Evolutionary conservation across 768 basidiomycete species (phyloP).

Genomic region (Agrocybe pediades): DNA sequence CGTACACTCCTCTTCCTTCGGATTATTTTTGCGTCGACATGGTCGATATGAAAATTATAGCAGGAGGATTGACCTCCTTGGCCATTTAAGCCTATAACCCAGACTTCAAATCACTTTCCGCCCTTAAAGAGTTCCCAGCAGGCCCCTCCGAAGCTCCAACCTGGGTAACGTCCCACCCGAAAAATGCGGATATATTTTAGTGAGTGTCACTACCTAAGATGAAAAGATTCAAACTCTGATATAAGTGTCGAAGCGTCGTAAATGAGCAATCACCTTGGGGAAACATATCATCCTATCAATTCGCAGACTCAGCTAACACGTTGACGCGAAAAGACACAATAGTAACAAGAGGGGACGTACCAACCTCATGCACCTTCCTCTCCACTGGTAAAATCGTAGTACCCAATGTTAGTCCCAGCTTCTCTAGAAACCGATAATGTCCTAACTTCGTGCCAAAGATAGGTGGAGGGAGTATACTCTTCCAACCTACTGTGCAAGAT

Average conservation of each 20-base stretch:
- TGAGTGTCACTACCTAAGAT: conserved; percentile 37
- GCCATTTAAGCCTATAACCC: conserved; percentile 54
- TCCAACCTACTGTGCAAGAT: no score
- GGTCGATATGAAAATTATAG: conserved; percentile 51
- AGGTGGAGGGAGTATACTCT: no score
- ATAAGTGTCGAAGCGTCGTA: conserved; percentile 38
- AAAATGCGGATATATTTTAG: conserved; percentile 61
- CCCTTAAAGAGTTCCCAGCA: conserved; percentile 45
- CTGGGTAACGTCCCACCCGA: conserved; percentile 58
- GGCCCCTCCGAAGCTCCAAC: conserved; percentile 55
- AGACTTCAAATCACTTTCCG: conserved; percentile 44
- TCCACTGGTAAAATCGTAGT: no score
- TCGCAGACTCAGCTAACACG: conserved; percentile 40
- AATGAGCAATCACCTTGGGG: conserved; percentile 50
- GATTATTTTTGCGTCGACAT: no score
- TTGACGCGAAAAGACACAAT: conserved; percentile 44
- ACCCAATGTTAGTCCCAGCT: no score
- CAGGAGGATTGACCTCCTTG: conserved; percentile 47
- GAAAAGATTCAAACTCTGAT: background rate
- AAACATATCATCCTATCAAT: conserved; percentile 54
- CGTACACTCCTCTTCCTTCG: no score
- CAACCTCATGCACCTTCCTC: no score
- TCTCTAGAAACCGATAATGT: no score
- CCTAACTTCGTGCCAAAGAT: no score
- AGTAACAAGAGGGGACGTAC: conserved; percentile 47